Base-by-base conservation (phyloP, 345 rosid genomes). In the Kandelia obovata region DNA sequence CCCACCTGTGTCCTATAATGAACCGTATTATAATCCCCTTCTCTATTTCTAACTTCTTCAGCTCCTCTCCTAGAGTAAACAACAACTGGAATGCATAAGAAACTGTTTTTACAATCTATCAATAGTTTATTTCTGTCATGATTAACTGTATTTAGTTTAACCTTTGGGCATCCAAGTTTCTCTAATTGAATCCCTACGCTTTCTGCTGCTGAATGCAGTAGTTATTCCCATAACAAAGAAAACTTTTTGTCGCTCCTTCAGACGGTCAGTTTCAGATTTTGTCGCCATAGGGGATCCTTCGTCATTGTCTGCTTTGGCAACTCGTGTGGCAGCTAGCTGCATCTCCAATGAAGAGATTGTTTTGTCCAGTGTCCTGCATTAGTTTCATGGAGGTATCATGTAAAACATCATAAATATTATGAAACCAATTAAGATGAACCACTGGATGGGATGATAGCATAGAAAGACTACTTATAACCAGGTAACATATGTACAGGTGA, bases 151-250 rank as follows among this genome's bases (percentile, higher is more conserved):
- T 10, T 23, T 57, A 5, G 72, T 46, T 52, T 69, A 64, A 86
- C 97, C 96, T 85, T 82, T 84, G 21, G 84, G 97, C 89, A 89
- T 73, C 96, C 90, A 89, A 58, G 89, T 84, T 65, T 85, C 83
- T 74, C 96, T 83, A 63, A 89, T 86, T n/a, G 96, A 89, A 66
- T 89, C 89, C 68, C 96, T 75, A 67, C 92, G 78, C 65, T 86
- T 89, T 81, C 96, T 84, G 76, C 92, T 89, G 80, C 96, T 86
- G 81, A 89, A 89, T 59, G 90, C 90, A 35, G 96, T 89, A 8
- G 86, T 85, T 75, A 89, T 84, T 70, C 96, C 96, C 96, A 87
- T 87, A 31, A 87, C 90, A 83, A 84, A 86, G 82, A 89, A 87
- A 66, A 86, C 82, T 78, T 86, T 86, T 68, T 68, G 87, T 52